phyloP scores from a whole-genome alignment of 1,284 basidiomycete genomes.

The Mrakiaceae sp. region DNA sequence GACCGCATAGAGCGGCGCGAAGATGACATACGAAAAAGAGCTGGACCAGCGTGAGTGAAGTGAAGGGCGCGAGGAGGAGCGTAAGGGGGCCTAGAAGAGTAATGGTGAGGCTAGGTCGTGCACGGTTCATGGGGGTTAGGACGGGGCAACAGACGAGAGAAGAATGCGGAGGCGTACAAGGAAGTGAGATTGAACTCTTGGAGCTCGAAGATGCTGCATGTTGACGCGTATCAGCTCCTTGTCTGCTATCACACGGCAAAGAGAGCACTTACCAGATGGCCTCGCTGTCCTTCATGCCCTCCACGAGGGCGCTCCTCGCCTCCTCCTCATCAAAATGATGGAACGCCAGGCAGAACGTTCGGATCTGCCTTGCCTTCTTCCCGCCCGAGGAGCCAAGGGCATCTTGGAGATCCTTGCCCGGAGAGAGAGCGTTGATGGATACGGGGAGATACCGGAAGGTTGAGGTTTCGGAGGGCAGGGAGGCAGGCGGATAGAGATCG shows the following conservation, averaged over 20 bases:
- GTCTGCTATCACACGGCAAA: background rate
- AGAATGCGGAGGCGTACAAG: background rate
- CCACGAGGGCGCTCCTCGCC: conserved; percentile 25
- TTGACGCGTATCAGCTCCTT: background rate
- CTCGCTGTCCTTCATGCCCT: conserved; percentile 28
- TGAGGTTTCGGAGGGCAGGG: conserved; percentile 11
- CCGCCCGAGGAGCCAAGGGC: background rate
- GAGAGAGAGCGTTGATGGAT: conserved; percentile 25
- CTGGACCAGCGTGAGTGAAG: conserved; percentile 17
- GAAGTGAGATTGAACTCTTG: conserved; percentile 25
- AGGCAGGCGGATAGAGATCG: conserved; percentile 18
- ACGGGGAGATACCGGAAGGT: conserved; percentile 23
- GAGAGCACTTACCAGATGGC: conserved; percentile 26
- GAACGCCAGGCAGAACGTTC: conserved; percentile 30
- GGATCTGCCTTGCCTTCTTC: conserved; percentile 12
- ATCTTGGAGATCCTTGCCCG: conserved; percentile 8
- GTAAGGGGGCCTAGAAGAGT: conserved; percentile 23
- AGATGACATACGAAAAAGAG: no score
- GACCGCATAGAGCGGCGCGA: no score
- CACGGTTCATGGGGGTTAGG: no score
- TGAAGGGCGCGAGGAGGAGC: conserved; percentile 25
- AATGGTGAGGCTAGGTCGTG: conserved; percentile 20
- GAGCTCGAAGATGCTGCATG: conserved; percentile 28
- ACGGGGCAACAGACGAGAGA: no score
- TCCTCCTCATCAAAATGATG: conserved; percentile 29